Evolutionary conservation across 139 green algal genomes (phyloP).

Genomic region (Micractinium sp.): DNA sequence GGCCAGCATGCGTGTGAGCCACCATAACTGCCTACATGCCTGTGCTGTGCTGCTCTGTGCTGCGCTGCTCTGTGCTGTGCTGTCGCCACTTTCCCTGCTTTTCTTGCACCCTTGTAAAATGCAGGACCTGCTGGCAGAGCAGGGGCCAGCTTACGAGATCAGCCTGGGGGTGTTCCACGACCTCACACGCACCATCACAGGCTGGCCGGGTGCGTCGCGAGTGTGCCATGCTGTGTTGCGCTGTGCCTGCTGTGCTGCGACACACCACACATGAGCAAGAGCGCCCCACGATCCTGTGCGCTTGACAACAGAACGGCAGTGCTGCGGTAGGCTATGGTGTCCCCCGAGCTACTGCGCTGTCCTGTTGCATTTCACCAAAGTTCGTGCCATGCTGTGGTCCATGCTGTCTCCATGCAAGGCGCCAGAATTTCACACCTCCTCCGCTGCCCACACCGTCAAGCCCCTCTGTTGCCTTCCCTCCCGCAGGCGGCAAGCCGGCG

Average conservation of each 20-base stretch:
- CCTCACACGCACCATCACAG: slow-evolving; percentile 30
- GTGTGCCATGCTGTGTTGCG: neutral
- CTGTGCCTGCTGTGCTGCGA: too few relatives aligned
- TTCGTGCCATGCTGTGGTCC: too few relatives aligned
- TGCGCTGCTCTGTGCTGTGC: neutral
- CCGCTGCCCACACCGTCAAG: too few relatives aligned
- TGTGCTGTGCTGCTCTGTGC: neutral
- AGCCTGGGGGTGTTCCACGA: slow-evolving; percentile 11
- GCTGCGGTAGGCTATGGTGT: too few relatives aligned
- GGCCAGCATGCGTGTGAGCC: too few relatives aligned
- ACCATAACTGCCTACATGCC: neutral
- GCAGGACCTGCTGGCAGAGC: slow-evolving; percentile 29
- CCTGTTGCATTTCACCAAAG: too few relatives aligned
- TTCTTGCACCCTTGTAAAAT: neutral
- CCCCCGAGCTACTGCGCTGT: neutral
- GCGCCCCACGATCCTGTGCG: too few relatives aligned
- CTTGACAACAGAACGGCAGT: too few relatives aligned
- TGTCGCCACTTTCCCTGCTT: neutral
- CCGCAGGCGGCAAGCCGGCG: slow-evolving; percentile 7
- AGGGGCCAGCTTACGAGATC: slow-evolving; percentile 24
- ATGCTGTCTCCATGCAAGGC: too few relatives aligned
- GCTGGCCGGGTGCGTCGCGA: slow-evolving; percentile 36
- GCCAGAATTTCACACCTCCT: too few relatives aligned
- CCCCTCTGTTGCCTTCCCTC: too few relatives aligned
- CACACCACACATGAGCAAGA: too few relatives aligned